Evolutionary conservation across 768 basidiomycete genomes (phyloP).

Genomic region (Calocera viscosa): DNA sequence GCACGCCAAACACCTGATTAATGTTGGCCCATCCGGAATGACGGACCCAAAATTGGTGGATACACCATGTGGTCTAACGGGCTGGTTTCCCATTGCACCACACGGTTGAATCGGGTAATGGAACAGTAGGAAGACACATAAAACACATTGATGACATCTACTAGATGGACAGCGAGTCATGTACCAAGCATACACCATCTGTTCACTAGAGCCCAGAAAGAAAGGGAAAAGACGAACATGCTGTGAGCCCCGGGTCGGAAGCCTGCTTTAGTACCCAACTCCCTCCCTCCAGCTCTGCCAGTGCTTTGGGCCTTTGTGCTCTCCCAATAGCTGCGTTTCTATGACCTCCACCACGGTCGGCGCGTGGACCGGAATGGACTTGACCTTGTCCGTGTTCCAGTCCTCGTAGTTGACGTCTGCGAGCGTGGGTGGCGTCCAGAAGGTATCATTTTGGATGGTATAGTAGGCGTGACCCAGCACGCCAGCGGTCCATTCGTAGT

Average conservation of each 20-base stretch:
- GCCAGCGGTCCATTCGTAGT: constrained; percentile 72
- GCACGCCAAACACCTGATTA: too few species aligned
- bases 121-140: too few species aligned
- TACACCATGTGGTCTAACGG: too few species aligned
- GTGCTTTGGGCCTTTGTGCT: background rate
- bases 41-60: too few species aligned
- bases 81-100: too few species aligned
- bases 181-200: background rate
- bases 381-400: constrained; percentile 41
- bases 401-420: constrained; percentile 52
- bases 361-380: constrained; percentile 59
- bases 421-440: background rate
- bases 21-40: too few species aligned
- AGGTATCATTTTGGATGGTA: constrained; percentile 73
- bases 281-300: constrained; percentile 7
- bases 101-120: too few species aligned
- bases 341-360: constrained; percentile 53
- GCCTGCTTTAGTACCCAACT: background rate
- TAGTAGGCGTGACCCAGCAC: constrained; percentile 65
- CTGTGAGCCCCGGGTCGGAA: too few species aligned
- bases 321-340: constrained; percentile 27
- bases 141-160: too few species aligned
- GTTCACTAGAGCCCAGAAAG: background rate
- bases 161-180: too few species aligned
- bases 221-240: background rate